Percentiles rank a stretch among this genome's conserved stretches.
Evolutionary conservation across 495 filamentous ascomycete species (phyloP).

Genomic region (Clavariopsis aquatica): DNA sequence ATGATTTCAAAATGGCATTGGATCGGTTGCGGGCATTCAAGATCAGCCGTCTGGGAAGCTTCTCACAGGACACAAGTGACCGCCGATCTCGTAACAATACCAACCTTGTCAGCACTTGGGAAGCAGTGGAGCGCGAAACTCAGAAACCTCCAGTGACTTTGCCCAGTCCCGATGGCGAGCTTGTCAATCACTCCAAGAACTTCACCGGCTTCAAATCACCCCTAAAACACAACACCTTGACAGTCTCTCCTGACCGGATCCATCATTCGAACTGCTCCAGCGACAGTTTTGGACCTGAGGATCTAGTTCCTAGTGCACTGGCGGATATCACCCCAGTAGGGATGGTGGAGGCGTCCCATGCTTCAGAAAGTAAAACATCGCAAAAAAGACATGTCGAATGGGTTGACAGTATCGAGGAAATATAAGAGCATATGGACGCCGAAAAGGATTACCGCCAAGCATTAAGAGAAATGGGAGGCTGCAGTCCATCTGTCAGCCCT

Average conservation of each 20-base stretch:
- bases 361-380: not conserved
- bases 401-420: not conserved
- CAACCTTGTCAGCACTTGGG: conserved; percentile 28
- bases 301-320: conserved; percentile 27
- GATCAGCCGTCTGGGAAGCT: conserved; percentile 37
- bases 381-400: conserved; percentile 1
- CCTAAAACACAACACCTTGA: conserved; percentile 21
- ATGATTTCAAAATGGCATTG: conserved; percentile 64
- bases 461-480: conserved; percentile 26
- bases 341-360: conserved; percentile 5
- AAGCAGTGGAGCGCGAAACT: conserved; percentile 21
- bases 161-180: conserved; percentile 31
- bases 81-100: conserved; percentile 22
- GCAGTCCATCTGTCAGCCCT: conserved; percentile 15
- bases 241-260: conserved; percentile 6
- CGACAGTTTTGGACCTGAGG: conserved; percentile 23
- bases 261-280: not conserved
- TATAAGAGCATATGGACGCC: conserved; percentile 11
- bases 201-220: conserved; percentile 21
- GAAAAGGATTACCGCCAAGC: conserved; percentile 29
- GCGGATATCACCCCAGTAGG: conserved; percentile 5
- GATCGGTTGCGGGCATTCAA: conserved; percentile 46
- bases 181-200: conserved; percentile 6
- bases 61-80: conserved; percentile 32
- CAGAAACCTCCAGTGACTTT: not conserved